Evolutionary conservation across 2,329 filamentous ascomycete species (phyloP).

Genomic region (Venturia carpophila): DNA sequence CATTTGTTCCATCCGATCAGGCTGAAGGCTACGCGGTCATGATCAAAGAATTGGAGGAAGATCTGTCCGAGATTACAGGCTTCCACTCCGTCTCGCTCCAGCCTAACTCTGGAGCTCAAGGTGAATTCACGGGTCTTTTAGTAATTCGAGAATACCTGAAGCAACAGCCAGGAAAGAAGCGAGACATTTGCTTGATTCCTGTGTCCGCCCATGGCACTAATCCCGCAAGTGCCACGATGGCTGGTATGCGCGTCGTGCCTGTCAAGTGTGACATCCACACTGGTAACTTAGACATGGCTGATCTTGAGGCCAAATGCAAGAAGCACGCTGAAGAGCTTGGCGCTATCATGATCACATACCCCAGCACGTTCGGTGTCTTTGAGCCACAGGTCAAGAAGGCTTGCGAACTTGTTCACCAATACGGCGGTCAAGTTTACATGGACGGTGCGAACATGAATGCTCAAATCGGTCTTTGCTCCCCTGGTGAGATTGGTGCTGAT

Average conservation of each 20-base stretch:
- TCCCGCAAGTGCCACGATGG: constrained; percentile 90
- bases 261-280: constrained; percentile 84
- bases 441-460: constrained; percentile 98
- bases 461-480: constrained; percentile 90
- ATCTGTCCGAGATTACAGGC: constrained; percentile 76
- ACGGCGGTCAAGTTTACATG: constrained; percentile 96
- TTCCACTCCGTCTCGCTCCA: constrained; percentile 87
- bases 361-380: constrained; percentile 90
- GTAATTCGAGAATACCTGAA: constrained; percentile 74
- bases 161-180: constrained; percentile 55
- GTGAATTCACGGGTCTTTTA: constrained; percentile 84
- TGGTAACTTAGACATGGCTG: constrained; percentile 80
- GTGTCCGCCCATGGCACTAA: constrained; percentile 95
- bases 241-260: constrained; percentile 86
- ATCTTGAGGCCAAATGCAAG: constrained; percentile 81
- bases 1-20: constrained; percentile 59
- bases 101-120: constrained; percentile 92
- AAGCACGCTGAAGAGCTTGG: constrained; percentile 78
- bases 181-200: constrained; percentile 89
- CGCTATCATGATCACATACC: constrained; percentile 96
- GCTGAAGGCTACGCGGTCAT: constrained; percentile 62
- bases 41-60: constrained; percentile 63
- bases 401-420: constrained; percentile 74
- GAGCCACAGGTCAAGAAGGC: constrained; percentile 82
- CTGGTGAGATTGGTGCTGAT: constrained; percentile 90